Base-by-base conservation (phyloP, 2,329 filamentous ascomycete genomes). In the Aspergillus awamori region DNA sequence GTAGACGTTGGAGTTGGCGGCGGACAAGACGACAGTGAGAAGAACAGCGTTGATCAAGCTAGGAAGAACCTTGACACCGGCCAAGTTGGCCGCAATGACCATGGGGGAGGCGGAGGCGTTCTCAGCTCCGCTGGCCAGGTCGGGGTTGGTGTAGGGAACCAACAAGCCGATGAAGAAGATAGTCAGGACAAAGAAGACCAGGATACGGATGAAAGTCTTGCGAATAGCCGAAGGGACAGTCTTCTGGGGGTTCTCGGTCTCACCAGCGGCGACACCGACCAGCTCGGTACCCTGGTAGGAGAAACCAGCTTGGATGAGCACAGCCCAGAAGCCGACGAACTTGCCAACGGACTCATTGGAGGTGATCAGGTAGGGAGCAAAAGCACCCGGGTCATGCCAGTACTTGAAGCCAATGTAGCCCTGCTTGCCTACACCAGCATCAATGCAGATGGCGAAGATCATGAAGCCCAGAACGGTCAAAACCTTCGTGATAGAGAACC, bases 401-500 rank as follows among this genome's bases (percentile, higher is more conserved):
- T 89, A 88, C 66, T 84, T 81, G 78, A 93, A 92, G 43, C 90
- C 90, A 52, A 93, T 81, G 69, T 89, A 88, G 17, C 87, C 87
- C 63, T 91, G 81, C 24, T 85, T 70, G 22, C 89, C 87, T 3
- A 82, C 89, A 51, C 90, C 90, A 2, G 88, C 88, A 70, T 91
- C 88, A 76, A 92, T 84, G 75, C 87, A 90, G 68, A 92, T 89
- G 67, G 84, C 87, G 67, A 92, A 90, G 70, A 93, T 87, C 79
- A 91, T 83, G 80, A 93, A 91, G 45, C 89, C 89, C 88, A 93
- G 76, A 88, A 88, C 67, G 83, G 81, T 79, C 91, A 93, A 51
- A 89, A 90, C 57, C 92, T 82, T 71, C 88, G 88, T 39, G 87
- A 87, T 63, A 89, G 69, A 92, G 89, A 72, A 92, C 87, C 79